Evolutionary conservation across 768 basidiomycete species (phyloP).

Genomic region (Leucocoprinus birnbaumii): DNA sequence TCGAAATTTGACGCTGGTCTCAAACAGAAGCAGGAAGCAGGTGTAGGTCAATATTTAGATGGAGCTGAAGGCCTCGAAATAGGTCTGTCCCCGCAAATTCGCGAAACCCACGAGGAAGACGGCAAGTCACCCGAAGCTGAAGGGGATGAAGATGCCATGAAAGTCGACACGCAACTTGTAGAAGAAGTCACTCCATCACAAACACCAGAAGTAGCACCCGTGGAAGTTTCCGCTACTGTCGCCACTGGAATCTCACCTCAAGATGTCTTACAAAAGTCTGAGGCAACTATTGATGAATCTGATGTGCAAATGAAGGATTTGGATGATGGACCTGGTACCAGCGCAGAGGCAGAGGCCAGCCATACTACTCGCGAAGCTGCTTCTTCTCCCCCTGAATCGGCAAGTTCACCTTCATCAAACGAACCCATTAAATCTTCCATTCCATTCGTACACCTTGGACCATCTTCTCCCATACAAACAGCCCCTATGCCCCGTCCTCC

Average conservation of each 20-base stretch:
- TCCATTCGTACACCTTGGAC: slow-evolving; percentile 7
- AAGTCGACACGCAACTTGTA: slow-evolving; percentile 9
- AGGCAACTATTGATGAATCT: background rate
- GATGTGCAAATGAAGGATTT: slow-evolving; percentile 1
- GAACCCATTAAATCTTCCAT: slow-evolving; percentile 12
- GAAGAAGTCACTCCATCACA: background rate
- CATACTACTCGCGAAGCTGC: slow-evolving; percentile 3
- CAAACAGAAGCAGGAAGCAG: background rate
- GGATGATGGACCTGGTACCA: background rate
- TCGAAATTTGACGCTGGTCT: background rate
- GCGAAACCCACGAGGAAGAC: background rate
- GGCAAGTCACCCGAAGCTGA: slow-evolving; percentile 2
- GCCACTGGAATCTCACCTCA: background rate
- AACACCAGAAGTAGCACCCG: background rate
- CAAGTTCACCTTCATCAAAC: background rate
- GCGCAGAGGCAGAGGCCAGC: slow-evolving; percentile 4
- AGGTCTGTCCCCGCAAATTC: background rate
- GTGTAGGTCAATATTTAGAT: background rate
- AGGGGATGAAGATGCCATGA: slow-evolving; percentile 11
- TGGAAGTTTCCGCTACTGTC: background rate
- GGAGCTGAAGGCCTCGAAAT: background rate
- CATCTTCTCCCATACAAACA: slow-evolving; percentile 8
- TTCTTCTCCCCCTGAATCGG: background rate
- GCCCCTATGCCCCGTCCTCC: slow-evolving; percentile 14
- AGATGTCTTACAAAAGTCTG: background rate